Evolutionary conservation across 768 basidiomycete species (phyloP).

Genomic region (Pisolithus sp.): DNA sequence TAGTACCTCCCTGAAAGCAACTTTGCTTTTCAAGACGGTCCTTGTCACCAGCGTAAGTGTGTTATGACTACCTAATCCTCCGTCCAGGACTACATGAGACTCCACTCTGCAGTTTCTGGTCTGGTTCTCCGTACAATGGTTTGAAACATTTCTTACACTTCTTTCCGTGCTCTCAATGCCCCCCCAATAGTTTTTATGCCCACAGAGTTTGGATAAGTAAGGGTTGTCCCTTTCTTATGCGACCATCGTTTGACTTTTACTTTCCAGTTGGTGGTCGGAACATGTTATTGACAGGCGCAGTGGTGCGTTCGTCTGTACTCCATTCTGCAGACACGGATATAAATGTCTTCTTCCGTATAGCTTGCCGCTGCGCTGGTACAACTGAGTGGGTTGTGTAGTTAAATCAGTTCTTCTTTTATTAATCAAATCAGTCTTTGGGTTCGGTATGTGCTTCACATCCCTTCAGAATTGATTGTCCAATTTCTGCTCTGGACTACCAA

Average conservation of each 20-base stretch:
- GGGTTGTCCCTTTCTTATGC: no score
- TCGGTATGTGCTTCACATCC: neutral
- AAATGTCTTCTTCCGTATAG: neutral
- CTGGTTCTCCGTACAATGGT: slow-evolving; percentile 19
- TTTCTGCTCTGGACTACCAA: no score
- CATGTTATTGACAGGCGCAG: slow-evolving; percentile 6
- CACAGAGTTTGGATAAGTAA: slow-evolving; percentile 24
- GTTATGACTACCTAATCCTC: neutral
- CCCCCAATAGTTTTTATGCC: slow-evolving; percentile 20
- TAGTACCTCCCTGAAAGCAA: no score
- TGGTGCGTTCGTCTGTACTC: slow-evolving; percentile 6
- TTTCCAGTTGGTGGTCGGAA: slow-evolving; percentile 15
- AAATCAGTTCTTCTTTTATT: neutral
- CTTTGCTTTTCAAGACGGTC: slow-evolving; percentile 1
- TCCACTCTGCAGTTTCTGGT: slow-evolving; percentile 7
- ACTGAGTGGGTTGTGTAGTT: slow-evolving; percentile 4
- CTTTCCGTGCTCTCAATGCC: neutral
- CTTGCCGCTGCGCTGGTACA: slow-evolving; percentile 7
- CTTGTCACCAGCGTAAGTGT: slow-evolving; percentile 3
- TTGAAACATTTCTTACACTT: neutral
- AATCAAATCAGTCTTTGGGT: neutral
- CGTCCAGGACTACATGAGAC: neutral
- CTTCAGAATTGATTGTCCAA: no score
- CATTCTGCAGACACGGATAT: neutral
- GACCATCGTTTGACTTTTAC: neutral